These are phyloP conservation scores for Clarireedia sp. DNA, from an alignment of 2,329 filamentous ascomycete species.

Conservation along the genomic window DNA sequence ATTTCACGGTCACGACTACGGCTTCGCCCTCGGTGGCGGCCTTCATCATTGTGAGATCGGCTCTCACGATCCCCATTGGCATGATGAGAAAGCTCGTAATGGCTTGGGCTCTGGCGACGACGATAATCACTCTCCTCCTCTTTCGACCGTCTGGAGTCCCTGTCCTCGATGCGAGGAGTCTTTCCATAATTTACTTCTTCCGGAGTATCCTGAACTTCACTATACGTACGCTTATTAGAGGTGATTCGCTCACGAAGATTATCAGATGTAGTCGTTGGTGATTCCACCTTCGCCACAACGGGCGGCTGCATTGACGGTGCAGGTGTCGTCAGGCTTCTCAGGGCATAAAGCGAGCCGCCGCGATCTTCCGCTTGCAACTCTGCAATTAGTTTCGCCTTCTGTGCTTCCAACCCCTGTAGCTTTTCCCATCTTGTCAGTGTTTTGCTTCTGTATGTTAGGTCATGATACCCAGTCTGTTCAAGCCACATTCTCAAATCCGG, in stretches of 20 bases:
- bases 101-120: constrained; percentile 19
- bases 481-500: constrained; percentile 32
- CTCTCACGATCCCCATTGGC: constrained; percentile 19
- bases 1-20: constrained; percentile 22
- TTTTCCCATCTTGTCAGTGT: constrained; percentile 15
- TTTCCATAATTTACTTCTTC: constrained; percentile 17
- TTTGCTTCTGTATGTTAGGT: constrained; percentile 29
- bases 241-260: constrained; percentile 12
- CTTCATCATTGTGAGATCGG: constrained; percentile 15
- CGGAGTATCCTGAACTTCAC: constrained; percentile 19
- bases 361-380: constrained; percentile 22
- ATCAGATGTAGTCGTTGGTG: constrained; percentile 9
- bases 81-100: constrained; percentile 15
- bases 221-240: constrained; percentile 26
- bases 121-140: constrained; percentile 18
- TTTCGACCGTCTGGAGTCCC: constrained; percentile 10
- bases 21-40: constrained; percentile 15
- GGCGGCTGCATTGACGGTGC: background rate
- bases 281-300: background rate
- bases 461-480: constrained; percentile 30
- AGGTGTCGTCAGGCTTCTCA: constrained; percentile 1
- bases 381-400: constrained; percentile 25
- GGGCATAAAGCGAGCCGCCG: background rate
- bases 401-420: constrained; percentile 23
- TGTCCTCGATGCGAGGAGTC: constrained; percentile 22